Evolutionary conservation across 2,329 filamentous ascomycete genomes (phyloP).

Genomic region (Cladosporium sp.): DNA sequence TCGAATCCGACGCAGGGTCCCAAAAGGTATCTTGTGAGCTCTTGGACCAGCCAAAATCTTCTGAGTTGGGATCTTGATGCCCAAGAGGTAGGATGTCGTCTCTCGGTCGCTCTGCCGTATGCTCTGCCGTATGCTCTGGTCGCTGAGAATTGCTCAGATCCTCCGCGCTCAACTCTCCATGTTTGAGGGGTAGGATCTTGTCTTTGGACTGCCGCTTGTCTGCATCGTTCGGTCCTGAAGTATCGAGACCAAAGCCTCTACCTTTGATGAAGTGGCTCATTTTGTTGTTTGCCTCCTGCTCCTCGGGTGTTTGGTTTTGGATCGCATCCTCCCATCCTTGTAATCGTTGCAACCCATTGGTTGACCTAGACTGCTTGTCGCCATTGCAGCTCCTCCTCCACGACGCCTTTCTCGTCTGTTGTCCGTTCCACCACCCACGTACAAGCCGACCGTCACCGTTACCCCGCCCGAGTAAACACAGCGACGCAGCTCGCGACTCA

Average conservation of each 20-base stretch:
- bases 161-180: background rate
- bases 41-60: background rate
- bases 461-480: constrained; percentile 13
- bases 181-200: background rate
- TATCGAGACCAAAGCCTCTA: background rate
- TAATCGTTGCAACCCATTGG: background rate
- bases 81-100: background rate
- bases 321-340: background rate
- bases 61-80: background rate
- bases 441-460: background rate
- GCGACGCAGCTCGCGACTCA: constrained; percentile 4
- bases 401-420: background rate
- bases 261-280: background rate
- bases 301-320: background rate
- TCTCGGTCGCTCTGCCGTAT: background rate
- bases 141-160: background rate
- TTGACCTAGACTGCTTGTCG: background rate
- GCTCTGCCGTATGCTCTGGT: background rate
- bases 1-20: background rate
- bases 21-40: constrained; percentile 2
- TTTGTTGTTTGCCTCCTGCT: background rate
- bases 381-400: background rate
- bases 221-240: background rate
- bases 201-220: background rate
- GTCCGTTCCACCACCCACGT: background rate